phyloP scores from a whole-genome alignment of 371 early-diverging fungal species.

The Amoeboradix gromovi region DNA sequence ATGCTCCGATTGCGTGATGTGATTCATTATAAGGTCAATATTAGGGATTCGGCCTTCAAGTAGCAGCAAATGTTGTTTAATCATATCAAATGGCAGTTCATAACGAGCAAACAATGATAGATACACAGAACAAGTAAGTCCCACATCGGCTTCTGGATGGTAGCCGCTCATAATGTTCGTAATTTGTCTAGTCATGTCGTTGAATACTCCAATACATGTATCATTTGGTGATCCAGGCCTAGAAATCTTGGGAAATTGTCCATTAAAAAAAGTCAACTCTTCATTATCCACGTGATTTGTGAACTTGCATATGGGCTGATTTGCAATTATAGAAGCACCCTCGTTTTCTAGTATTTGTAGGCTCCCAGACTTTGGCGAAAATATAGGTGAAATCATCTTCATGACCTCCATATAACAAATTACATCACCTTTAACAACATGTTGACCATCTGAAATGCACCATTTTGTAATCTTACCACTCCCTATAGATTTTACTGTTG shows the following conservation, averaged over 20 bases:
- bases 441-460: constrained; percentile 63
- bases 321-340: constrained; percentile 36
- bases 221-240: background rate
- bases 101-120: background rate
- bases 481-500: constrained; percentile 67
- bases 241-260: background rate
- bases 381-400: constrained; percentile 96
- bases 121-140: background rate
- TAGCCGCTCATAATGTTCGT: background rate
- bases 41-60: background rate
- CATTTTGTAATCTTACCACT: constrained; percentile 88
- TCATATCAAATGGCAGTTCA: background rate
- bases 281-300: background rate
- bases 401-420: constrained; percentile 97
- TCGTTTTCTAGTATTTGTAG: constrained; percentile 30
- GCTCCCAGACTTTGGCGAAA: constrained; percentile 2
- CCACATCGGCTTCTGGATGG: background rate
- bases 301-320: background rate
- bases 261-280: background rate
- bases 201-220: background rate
- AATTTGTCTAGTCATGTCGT: background rate
- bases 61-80: background rate
- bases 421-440: constrained; percentile 57
- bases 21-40: background rate
- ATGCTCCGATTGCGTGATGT: background rate